A percentile compares a stretch with the other conserved stretches of the same genome.
Evolutionary conservation across 768 basidiomycete species (phyloP).

Genomic region (Russula earlei): DNA sequence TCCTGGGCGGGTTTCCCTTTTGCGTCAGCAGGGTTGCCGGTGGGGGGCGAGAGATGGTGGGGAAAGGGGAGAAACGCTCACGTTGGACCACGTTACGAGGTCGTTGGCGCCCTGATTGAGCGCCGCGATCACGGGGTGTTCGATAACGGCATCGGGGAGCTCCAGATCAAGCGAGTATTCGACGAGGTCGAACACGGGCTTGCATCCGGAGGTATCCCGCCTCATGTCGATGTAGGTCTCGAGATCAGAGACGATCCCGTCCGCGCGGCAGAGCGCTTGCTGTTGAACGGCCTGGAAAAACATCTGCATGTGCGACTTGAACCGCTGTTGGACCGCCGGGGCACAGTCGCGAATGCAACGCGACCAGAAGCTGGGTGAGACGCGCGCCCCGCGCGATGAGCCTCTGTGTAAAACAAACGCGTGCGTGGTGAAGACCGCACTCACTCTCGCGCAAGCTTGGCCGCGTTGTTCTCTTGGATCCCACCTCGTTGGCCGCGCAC

Average conservation of each 20-base stretch:
- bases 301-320: conserved; percentile 68
- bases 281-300: conserved; percentile 74
- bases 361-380: conserved; percentile 48
- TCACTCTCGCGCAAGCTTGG: conserved; percentile 65
- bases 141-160: conserved; percentile 75
- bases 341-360: conserved; percentile 55
- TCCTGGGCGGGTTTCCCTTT: conserved; percentile 33
- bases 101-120: conserved; percentile 74
- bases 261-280: conserved; percentile 58
- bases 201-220: conserved; percentile 75
- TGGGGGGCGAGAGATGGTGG: too few species aligned
- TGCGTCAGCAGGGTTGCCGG: too few species aligned
- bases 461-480: conserved; percentile 40
- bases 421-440: conserved; percentile 27
- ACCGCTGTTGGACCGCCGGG: conserved; percentile 57
- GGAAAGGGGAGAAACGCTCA: conserved; percentile 30
- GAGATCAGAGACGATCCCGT: conserved; percentile 59
- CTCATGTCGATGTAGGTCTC: conserved; percentile 73
- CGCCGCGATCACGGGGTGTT: conserved; percentile 54
- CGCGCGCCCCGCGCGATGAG: conserved; percentile 17
- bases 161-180: conserved; percentile 74
- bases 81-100: conserved; percentile 80
- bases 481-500: not conserved
- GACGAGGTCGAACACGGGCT: conserved; percentile 73
- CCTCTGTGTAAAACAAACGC: not conserved